Evolutionary conservation across 1,284 basidiomycete species (phyloP), one percentile per base, ranked within the genome.

Genomic region (Cutaneotrichosporon dermatis): DNA sequence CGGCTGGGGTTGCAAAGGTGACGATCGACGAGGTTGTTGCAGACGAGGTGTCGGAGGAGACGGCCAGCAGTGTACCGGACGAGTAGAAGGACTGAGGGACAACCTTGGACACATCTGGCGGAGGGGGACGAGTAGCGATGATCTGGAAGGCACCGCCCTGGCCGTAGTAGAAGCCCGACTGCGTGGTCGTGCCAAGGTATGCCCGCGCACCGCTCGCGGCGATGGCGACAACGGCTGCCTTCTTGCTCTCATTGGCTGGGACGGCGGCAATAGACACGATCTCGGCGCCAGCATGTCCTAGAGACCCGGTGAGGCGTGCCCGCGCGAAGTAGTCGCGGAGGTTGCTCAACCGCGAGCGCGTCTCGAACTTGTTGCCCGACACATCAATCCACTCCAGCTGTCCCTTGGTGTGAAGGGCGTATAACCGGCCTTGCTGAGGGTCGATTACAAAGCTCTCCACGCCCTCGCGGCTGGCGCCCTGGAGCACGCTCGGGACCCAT

Each of bases 221-320:
- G 53, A 93, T 80, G 1, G 88, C 92, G 54, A 95, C 81, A 10
- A 96, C 81, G 60, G 90, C 88, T 11, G 86, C 79, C 34, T 85
- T 79, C 15, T 69, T 67, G 55, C 75, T 78, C 63, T 81, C 80
- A 51, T 74, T 66, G 10, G 66, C 65, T 5, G 68, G 69, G 35
- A 81, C 67, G 7, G 74, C 62, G 34, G 76, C 67, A 44, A 82
- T 71, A 8, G 68, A 60, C 11, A 76, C 76, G 50, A 80, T 70
- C 10, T 55, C 57, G 12, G 50, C 37, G 15, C 50, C 50, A 8
- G 37, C 50, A n/a, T 49, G 34, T 13, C 46, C 46, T 4, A 49
- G 46, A 15, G 61, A 53, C 15, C 61, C 64, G 12, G 57, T 66
- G 8, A 63, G 57, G 8, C 60, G 58, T 3, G 60, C 44, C 2